phyloP scores from a whole-genome alignment of 2,329 filamentous ascomycete species.

The Aspergillus arachidicola region DNA sequence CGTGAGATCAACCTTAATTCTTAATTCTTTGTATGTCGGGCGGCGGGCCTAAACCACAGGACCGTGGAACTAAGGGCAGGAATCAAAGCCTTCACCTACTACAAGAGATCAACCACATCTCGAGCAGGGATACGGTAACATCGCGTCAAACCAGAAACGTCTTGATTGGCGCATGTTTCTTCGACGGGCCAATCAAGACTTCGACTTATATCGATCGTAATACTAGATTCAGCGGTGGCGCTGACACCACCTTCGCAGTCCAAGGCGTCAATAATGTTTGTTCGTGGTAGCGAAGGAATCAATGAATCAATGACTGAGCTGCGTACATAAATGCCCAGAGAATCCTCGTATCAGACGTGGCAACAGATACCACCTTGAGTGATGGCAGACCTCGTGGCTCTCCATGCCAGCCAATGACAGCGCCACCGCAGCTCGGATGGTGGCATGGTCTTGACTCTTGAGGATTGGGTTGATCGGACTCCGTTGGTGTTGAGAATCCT shows the following conservation, averaged over 20 bases:
- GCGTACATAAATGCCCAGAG: not conserved
- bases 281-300: not conserved
- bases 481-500: not conserved
- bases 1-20: constrained; percentile 3
- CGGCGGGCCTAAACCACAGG: not conserved
- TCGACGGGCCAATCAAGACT: not conserved
- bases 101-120: not conserved
- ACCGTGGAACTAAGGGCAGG: not conserved
- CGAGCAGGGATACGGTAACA: constrained; percentile 7
- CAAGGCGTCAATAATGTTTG: not conserved
- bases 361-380: constrained; percentile 5
- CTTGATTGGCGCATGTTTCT: not conserved
- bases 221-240: not conserved
- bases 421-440: not conserved
- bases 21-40: not conserved
- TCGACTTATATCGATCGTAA: not conserved
- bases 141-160: constrained; percentile 4
- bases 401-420: constrained; percentile 1
- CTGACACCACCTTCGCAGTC: not conserved
- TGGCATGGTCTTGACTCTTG: not conserved
- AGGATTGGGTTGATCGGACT: not conserved
- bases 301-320: not conserved
- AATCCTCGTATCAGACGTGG: not conserved
- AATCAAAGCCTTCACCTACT: not conserved
- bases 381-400: constrained; percentile 5